Base-by-base conservation (phyloP, 73 alveolate genomes). In the Paramecium caudatum region DNA sequence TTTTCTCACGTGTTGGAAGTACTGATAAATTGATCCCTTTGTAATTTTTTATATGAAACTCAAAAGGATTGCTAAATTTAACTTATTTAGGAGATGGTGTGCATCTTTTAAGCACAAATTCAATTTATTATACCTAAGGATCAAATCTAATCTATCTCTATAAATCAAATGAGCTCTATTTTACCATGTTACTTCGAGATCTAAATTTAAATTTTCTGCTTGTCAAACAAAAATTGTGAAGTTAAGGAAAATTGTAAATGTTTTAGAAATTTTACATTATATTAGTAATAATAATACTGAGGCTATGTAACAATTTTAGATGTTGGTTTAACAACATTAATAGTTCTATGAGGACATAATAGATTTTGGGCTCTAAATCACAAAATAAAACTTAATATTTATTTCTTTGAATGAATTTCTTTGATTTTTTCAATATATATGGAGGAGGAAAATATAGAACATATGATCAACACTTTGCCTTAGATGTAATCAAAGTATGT, bases 361-460 rank as follows among this genome's bases (percentile, higher is more conserved):
- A n/a, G n/a, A n/a, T n/a, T n/a, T n/a, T n/a, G n/a, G n/a, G n/a
- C n/a, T n/a, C n/a, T n/a, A n/a, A n/a, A n/a, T n/a, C n/a, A n/a
- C n/a, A n/a, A n/a, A n/a, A n/a, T n/a, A n/a, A n/a, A n/a, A n/a
- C n/a, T n/a, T n/a, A n/a, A n/a, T n/a, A n/a, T n/a, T n/a, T n/a
- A n/a, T n/a, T n/a, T n/a, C n/a, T n/a, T n/a, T n/a, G n/a, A n/a
- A 65, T 65, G 83, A 33, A 46, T 30, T 65, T 65, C 83, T 65
- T 65, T 33, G 83, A 65, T 65, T 33, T 30, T 15, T 43, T 65
- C n/a, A n/a, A n/a, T n/a, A n/a, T n/a, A n/a, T n/a, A n/a, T 33
- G 27, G 83, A 49, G 83, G 34, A 17, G 83, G 83, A 12, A 65
- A 65, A 3, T 16, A 43, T 33, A 65, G 27, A 49, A 36, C 47